A percentile compares a stretch with the other conserved stretches of the same genome.
Evolutionary conservation across 306 rosid species (phyloP).

Genomic region (Vigna trinervia): DNA sequence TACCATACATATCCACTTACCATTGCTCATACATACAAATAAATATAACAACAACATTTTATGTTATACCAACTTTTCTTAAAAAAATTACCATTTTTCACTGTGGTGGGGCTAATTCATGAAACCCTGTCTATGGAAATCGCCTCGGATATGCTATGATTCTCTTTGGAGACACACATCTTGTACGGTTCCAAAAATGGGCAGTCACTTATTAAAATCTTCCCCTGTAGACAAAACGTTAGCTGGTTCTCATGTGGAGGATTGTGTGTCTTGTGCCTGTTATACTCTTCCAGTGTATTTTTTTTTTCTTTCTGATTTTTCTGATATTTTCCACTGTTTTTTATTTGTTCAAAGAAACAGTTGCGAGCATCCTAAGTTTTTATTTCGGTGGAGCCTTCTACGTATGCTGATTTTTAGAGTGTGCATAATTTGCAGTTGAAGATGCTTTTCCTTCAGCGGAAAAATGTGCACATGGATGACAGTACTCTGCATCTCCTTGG

Average conservation of each 20-base stretch:
- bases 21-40: neutral
- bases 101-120: constrained; percentile 40
- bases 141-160: constrained; percentile 45
- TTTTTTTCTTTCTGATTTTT: neutral
- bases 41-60: neutral
- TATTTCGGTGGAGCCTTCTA: neutral
- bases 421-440: constrained; percentile 42
- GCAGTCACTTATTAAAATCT: constrained; percentile 46
- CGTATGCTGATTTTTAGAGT: constrained; percentile 27
- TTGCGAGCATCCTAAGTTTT: constrained; percentile 44
- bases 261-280: neutral
- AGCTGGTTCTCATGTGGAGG: constrained; percentile 71
- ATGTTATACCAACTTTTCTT: no score
- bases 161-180: constrained; percentile 50
- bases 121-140: constrained; percentile 28
- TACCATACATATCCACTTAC: constrained; percentile 24
- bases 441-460: constrained; percentile 46
- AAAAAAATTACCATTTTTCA: constrained; percentile 4
- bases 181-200: constrained; percentile 56
- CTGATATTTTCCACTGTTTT: constrained; percentile 26
- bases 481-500: constrained; percentile 43
- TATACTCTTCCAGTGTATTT: neutral
- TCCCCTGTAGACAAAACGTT: constrained; percentile 49
- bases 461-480: constrained; percentile 49
- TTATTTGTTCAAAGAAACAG: constrained; percentile 40